Base-by-base conservation (phyloP, 2,329 filamentous ascomycete species). In the Aspergillus fumigatus region DNA sequence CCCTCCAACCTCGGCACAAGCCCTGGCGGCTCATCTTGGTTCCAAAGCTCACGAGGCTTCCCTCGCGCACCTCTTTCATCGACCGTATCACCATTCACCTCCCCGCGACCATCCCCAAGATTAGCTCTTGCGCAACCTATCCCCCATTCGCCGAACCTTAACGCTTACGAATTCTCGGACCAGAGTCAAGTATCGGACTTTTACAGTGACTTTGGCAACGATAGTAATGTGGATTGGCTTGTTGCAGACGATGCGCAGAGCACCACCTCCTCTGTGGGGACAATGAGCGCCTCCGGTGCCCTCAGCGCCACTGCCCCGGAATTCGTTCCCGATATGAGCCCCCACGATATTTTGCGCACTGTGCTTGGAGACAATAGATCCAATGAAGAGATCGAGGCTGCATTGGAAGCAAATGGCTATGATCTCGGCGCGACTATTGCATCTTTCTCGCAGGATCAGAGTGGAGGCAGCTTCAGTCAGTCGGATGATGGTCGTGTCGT, bases 261-360 rank as follows among this genome's bases (percentile, higher is more conserved):
- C 67, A 92, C 88, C 65, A 84, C 92, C 56, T 87, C 90, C 25
- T 96, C 92, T 25, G 81, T 88, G 17, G 91, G 87, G 62, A 86
- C 84, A 35, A 81, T 93, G 58, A 92, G 91, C 67, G 88, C 86
- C 6, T 63, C 71, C 9, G 73, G 64, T 64, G 84, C 82, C 40
- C 83, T 95, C 59, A 93, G 92, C 68, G 90, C 88, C 47, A 88
- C 88, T 14, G 90, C 90, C 4, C 88, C 92, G 25, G 92, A 97
- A 72, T 97, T 85, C 76, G 80, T 87, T 14, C 84, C 86, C 55
- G 92, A 97, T 69, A 97, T 99, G 93, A 95, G 90, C 57, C 93
- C 94, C 0, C 96, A 97, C 75, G 94, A 99, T 71, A 97, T 99
- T 84, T 82, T 99, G 55, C 89, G 94, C 59, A 97, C 93, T 5